Evolutionary conservation across 352 stramenopile species (phyloP).

Genomic region (Pythium rishiriense): DNA sequence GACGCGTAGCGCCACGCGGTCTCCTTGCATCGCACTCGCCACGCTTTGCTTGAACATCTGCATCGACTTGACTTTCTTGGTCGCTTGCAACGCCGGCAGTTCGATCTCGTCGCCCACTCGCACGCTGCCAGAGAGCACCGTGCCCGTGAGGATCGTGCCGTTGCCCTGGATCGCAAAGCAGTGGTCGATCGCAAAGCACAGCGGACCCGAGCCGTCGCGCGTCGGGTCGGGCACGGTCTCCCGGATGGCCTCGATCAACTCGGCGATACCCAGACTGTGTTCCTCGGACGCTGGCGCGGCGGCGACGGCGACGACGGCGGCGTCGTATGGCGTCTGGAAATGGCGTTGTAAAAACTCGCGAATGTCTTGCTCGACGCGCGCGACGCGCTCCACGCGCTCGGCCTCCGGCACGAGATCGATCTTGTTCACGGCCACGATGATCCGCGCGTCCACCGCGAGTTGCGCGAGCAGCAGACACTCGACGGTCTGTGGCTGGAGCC

Average conservation of each 20-base stretch:
- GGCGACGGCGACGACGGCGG: constrained; percentile 89
- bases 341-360: constrained; percentile 51
- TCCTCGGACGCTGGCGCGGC: constrained; percentile 42
- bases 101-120: constrained; percentile 93
- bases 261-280: constrained; percentile 65
- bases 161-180: constrained; percentile 98
- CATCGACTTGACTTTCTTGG: constrained; percentile 97
- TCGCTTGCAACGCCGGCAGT: constrained; percentile 78
- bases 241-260: constrained; percentile 52
- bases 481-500: constrained; percentile 98
- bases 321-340: constrained; percentile 45
- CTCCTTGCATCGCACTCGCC: constrained; percentile 80
- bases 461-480: constrained; percentile 97
- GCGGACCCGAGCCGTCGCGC: constrained; percentile 52
- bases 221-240: constrained; percentile 37
- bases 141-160: constrained; percentile 97
- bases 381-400: constrained; percentile 61
- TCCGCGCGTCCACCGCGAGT: constrained; percentile 83
- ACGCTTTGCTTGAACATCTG: constrained; percentile 97
- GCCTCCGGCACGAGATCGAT: constrained; percentile 91
- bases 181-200: constrained; percentile 97
- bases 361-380: constrained; percentile 72
- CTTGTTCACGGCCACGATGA: constrained; percentile 97
- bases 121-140: constrained; percentile 86
- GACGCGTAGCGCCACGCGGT: constrained; percentile 96